Percentiles rank a stretch among this genome's conserved stretches.
Conservation (phyloP, 2,329 filamentous ascomycete species). For the Escovopsis sp. region DNA sequence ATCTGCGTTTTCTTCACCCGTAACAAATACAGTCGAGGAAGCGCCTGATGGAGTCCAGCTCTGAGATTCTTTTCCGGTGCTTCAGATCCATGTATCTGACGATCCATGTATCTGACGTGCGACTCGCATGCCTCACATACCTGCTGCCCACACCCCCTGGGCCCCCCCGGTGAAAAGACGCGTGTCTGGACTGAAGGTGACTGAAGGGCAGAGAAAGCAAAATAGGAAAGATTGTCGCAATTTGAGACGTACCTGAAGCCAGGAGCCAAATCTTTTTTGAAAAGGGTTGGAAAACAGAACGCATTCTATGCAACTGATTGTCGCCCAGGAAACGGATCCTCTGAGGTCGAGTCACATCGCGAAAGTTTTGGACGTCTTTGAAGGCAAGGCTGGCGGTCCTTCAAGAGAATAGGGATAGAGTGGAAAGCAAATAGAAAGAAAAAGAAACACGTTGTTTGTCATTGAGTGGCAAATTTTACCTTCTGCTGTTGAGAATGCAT, state of each 20-base stretch:
- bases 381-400: too few relatives aligned
- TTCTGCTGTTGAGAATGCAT: constrained; percentile 19
- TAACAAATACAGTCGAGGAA: too few relatives aligned
- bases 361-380: too few relatives aligned
- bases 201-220: background rate
- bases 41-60: too few relatives aligned
- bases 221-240: background rate
- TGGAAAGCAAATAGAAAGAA: background rate
- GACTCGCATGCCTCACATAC: too few relatives aligned
- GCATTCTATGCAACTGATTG: too few relatives aligned
- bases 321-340: too few relatives aligned
- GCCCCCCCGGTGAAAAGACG: background rate
- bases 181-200: background rate
- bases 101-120: constrained; percentile 1
- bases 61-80: too few relatives aligned
- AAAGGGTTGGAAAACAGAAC: too few relatives aligned
- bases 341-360: too few relatives aligned
- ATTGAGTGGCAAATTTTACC: constrained; percentile 11
- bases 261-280: background rate
- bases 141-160: background rate
- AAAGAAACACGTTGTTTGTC: too few relatives aligned
- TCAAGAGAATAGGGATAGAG: background rate
- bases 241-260: background rate
- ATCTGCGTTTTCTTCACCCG: constrained; percentile 5
- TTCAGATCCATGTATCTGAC: constrained; percentile 1